These are phyloP conservation scores for Sextonia rubra DNA, from an alignment of 164 flowering plant species.

Conservation along the genomic window DNA sequence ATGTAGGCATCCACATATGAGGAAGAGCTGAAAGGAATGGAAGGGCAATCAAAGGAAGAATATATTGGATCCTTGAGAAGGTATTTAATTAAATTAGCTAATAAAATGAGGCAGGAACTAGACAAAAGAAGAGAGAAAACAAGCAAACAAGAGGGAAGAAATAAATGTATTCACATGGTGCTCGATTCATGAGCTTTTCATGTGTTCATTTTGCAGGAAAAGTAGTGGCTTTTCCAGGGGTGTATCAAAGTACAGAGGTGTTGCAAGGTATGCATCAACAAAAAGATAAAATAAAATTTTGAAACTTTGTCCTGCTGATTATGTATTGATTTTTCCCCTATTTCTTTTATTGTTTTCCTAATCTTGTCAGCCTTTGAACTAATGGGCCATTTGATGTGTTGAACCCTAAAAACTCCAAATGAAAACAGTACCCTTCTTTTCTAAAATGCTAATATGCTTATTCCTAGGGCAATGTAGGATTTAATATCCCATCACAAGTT, in stretches of 20 bases:
- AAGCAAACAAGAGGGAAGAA: too few relatives aligned
- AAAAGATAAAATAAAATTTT: too few relatives aligned
- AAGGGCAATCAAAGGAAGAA: constrained; percentile 76
- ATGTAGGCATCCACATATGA: constrained; percentile 52
- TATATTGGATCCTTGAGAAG: constrained; percentile 92
- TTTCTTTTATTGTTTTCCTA: too few relatives aligned
- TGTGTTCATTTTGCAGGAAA: constrained; percentile 42
- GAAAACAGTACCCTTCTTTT: too few relatives aligned
- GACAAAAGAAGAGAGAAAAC: not conserved
- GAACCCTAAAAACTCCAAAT: too few relatives aligned
- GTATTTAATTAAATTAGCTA: constrained; percentile 20
- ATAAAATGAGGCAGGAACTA: not conserved
- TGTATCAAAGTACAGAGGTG: constrained; percentile 89
- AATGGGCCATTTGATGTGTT: too few relatives aligned
- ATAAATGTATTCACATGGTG: not conserved
- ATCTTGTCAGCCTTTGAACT: too few relatives aligned
- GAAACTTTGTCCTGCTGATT: too few relatives aligned
- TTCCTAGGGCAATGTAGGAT: too few relatives aligned
- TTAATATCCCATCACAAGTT: too few relatives aligned
- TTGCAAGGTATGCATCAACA: constrained; percentile 57
- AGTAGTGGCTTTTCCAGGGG: constrained; percentile 94
- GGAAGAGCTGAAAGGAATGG: constrained; percentile 76
- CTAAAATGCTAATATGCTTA: too few relatives aligned
- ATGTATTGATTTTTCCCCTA: too few relatives aligned
- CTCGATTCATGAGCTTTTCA: not conserved